Evolutionary conservation across 2,329 filamentous ascomycete species (phyloP).

Genomic region (Triangularia setosa): DNA sequence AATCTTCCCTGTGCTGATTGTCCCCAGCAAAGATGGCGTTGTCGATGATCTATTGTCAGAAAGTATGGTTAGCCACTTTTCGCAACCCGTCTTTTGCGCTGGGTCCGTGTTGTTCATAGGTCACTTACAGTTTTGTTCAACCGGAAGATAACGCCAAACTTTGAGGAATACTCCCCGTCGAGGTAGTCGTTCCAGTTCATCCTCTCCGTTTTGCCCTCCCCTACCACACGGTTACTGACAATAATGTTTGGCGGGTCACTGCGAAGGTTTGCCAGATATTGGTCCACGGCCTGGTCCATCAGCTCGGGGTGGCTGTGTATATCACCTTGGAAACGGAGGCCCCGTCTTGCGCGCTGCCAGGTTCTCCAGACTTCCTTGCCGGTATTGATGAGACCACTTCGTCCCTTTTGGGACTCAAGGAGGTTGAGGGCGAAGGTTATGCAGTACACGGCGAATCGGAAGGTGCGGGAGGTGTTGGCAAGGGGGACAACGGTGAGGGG

Average conservation of each 20-base stretch:
- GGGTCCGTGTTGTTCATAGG: no score
- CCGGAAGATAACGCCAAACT: background rate
- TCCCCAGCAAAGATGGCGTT: background rate
- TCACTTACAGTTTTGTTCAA: background rate
- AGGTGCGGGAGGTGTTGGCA: background rate
- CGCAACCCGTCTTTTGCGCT: no score
- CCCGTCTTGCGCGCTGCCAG: background rate
- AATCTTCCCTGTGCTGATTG: background rate
- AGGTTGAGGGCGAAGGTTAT: background rate
- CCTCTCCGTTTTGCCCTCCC: background rate
- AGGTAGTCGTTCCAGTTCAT: background rate
- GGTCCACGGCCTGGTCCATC: background rate
- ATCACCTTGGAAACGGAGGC: background rate
- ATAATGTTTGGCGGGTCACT: background rate
- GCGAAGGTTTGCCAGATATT: background rate
- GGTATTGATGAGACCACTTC: background rate
- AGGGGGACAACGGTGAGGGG: background rate
- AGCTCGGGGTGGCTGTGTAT: background rate
- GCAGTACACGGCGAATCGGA: background rate
- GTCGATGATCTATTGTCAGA: background rate
- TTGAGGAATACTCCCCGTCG: background rate
- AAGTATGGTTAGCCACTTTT: no score
- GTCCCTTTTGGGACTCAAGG: background rate
- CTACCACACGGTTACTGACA: background rate
- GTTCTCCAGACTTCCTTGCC: background rate